Evolutionary conservation across 1,284 basidiomycete genomes (phyloP).

Genomic region (Exobasidium rhododendri): DNA sequence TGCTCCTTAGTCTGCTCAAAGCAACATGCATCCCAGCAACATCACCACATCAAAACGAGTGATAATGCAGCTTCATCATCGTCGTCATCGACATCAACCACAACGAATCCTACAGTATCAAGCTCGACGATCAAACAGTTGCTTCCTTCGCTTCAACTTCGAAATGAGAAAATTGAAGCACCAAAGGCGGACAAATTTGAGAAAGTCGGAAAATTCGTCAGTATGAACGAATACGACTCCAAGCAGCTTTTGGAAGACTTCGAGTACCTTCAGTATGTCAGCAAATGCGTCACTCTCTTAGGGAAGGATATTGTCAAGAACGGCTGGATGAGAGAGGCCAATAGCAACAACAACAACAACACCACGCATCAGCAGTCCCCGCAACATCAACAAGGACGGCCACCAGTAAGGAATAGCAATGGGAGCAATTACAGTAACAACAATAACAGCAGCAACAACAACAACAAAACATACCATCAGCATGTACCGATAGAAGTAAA

Average conservation of each 20-base stretch:
- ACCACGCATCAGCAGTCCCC: background rate
- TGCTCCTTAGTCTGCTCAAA: conserved; percentile 16
- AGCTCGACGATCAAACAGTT: background rate
- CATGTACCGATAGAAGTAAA: background rate
- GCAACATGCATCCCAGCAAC: background rate
- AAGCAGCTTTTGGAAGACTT: conserved; percentile 14
- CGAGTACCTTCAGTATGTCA: conserved; percentile 11
- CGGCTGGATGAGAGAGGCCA: background rate
- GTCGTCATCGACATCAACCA: background rate
- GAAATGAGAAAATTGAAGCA: background rate
- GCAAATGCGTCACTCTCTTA: background rate
- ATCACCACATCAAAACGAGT: background rate
- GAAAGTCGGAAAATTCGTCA: conserved; percentile 6
- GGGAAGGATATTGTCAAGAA: conserved; percentile 5
- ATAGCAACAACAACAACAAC: background rate
- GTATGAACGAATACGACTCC: conserved; percentile 9
- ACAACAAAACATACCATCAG: background rate
- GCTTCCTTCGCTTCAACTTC: background rate
- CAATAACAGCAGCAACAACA: background rate
- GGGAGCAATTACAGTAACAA: background rate
- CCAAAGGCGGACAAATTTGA: background rate
- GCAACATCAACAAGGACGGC: background rate
- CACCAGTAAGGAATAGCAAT: background rate
- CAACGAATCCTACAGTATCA: background rate
- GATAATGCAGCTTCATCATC: background rate